phyloP scores from a whole-genome alignment of 2,329 filamentous ascomycete species.

The Dichotomopilus funicola region DNA sequence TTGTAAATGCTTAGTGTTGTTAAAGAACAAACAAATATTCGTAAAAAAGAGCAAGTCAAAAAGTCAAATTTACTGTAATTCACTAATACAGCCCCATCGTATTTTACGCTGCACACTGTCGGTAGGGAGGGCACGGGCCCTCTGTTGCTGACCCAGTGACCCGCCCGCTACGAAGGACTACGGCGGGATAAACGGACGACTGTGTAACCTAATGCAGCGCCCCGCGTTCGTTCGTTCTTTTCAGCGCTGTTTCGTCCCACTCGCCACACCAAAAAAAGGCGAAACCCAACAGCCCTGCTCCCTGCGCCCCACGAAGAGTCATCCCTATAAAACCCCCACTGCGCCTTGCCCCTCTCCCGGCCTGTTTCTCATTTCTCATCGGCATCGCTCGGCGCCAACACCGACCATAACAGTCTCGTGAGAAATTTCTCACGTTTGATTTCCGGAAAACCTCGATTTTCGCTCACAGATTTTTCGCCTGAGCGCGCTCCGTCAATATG shows the following conservation, averaged over 20 bases:
- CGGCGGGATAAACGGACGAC: too few species aligned
- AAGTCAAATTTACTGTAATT: too few species aligned
- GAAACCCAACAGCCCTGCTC: conserved; percentile 11
- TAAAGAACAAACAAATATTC: too few species aligned
- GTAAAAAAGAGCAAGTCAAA: too few species aligned
- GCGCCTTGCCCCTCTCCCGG: conserved; percentile 8
- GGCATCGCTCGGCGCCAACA: conserved; percentile 8
- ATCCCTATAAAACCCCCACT: conserved; percentile 8
- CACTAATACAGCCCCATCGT: too few species aligned
- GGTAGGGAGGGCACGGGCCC: too few species aligned
- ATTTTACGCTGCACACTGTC: too few species aligned
- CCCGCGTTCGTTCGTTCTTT: background rate
- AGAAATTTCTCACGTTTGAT: background rate
- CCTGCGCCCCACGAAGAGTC: conserved; percentile 14
- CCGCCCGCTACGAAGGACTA: too few species aligned
- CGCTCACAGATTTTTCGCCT: background rate
- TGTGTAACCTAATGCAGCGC: background rate
- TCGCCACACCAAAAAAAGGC: background rate
- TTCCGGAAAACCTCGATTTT: too few species aligned
- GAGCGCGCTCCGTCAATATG: conserved; percentile 18
- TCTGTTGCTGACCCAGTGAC: too few species aligned
- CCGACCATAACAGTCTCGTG: background rate
- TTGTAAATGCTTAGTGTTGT: too few species aligned
- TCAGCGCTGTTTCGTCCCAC: conserved; percentile 5
- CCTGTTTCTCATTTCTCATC: conserved; percentile 10